Evolutionary conservation across 202 grass and related monocot species (phyloP), one percentile per base, ranked within the genome.

Genomic region (Eragrostis tef): DNA sequence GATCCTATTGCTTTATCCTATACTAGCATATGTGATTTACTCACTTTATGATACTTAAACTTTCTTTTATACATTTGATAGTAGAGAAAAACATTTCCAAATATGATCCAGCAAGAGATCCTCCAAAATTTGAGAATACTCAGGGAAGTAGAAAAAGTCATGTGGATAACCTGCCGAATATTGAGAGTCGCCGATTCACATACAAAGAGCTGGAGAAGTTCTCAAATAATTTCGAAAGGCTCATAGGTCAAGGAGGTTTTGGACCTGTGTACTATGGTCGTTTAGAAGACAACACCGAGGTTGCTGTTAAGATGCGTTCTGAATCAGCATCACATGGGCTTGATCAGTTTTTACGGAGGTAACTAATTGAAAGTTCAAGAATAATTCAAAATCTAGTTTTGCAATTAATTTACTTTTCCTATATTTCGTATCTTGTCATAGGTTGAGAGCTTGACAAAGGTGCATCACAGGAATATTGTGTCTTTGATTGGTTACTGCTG

Each of bases 401-500:
- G 3, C 1, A 73, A 27, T 20, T 68, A 53, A 61, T 5, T 41
- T 2, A 65, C 29, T 64, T 19, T 11, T 17, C 3, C 0, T 57
- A 1, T 31, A 4, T 43, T 6, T 6, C 26, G 0, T 71, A 6
- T 75, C 1, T 27, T n/a, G 0, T 64, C 64, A 53, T 74, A 92
- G 86, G 79, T 83, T 3, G 9, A 86, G 11, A 88, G 62, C 84
- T 84, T 92, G 78, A 81, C 79, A 49, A 92, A 83, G 64, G 89
- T 91, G 43, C 82, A 91, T 66, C 90, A 92, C 83, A 92, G 42
- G 31, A 86, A 88, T 75, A 58, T 91, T 11, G 90, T 91, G 39
- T 86, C 71, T 52, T 73, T 92, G 53, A 64, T 92, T 67, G 90
- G 90, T 43, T 92, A 88, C 26, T 86, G 90, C 71, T 83, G 9